phyloP scores from a whole-genome alignment of 306 rosid species.

The Vachellia collinsii region DNA sequence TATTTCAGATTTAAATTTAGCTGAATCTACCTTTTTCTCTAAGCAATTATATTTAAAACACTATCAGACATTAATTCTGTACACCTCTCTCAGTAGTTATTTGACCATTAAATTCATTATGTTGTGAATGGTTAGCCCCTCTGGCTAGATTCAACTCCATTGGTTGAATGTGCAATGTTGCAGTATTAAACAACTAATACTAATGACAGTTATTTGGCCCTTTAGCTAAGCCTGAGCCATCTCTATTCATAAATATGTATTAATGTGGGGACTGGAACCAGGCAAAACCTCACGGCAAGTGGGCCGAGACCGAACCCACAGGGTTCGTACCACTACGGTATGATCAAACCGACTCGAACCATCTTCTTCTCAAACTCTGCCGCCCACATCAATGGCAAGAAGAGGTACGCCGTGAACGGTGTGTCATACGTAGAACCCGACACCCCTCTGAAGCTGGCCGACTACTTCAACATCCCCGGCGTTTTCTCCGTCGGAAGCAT shows the following conservation, averaged over 20 bases:
- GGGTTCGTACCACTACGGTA: slow-evolving; percentile 74
- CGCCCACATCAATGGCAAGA: slow-evolving; percentile 64
- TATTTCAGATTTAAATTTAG: neutral
- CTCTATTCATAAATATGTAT: no score
- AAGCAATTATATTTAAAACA: no score
- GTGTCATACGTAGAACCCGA: slow-evolving; percentile 61
- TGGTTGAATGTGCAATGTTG: no score
- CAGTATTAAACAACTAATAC: no score
- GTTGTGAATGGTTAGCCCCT: no score
- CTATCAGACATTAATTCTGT: no score
- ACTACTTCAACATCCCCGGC: slow-evolving; percentile 64
- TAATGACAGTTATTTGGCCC: no score
- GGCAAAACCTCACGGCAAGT: slow-evolving; percentile 69
- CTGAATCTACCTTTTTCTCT: no score
- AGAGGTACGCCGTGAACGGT: slow-evolving; percentile 67
- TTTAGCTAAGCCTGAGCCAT: no score
- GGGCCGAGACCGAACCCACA: slow-evolving; percentile 82
- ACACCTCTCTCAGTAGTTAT: no score
- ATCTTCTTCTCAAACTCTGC: slow-evolving; percentile 66
- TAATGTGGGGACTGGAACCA: slow-evolving; percentile 5
- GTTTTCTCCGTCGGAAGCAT: slow-evolving; percentile 67
- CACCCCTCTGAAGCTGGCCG: slow-evolving; percentile 71
- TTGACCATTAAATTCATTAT: no score
- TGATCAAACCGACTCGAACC: slow-evolving; percentile 62
- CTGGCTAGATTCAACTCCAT: no score